These are phyloP conservation scores for Cordyceps tenuipes DNA, from an alignment of 2,329 filamentous ascomycete species.

Conservation along the genomic window DNA sequence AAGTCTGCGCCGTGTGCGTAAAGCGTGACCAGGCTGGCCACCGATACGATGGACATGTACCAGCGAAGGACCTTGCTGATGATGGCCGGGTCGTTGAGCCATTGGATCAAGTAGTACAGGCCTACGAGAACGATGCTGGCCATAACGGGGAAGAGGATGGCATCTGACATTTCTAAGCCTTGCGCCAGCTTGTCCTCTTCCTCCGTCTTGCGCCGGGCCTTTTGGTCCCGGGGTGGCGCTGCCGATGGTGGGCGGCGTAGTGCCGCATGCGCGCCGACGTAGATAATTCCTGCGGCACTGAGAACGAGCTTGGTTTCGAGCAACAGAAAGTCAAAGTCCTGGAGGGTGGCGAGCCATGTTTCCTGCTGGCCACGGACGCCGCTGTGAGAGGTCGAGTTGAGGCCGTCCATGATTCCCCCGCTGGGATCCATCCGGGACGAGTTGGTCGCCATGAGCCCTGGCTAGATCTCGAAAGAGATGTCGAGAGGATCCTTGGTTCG, in stretches of 20 bases:
- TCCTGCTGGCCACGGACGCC: conserved; percentile 18
- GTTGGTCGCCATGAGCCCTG: conserved; percentile 17
- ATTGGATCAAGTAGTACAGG: conserved; percentile 84
- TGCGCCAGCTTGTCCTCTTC: conserved; percentile 42
- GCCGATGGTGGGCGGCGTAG: conserved; percentile 78
- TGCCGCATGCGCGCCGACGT: conserved; percentile 75
- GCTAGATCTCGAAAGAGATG: not conserved
- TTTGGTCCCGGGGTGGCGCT: conserved; percentile 44
- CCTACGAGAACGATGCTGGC: conserved; percentile 64
- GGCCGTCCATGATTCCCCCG: conserved; percentile 20
- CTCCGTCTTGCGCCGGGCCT: conserved; percentile 33
- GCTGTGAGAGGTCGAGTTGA: conserved; percentile 24
- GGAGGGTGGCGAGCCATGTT: conserved; percentile 23
- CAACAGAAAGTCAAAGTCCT: conserved; percentile 33
- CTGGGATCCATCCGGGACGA: conserved; percentile 13
- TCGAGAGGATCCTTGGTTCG: not conserved
- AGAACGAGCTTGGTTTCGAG: conserved; percentile 43
- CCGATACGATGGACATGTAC: conserved; percentile 74
- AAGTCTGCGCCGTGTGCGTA: conserved; percentile 64
- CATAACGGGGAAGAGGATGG: conserved; percentile 73
- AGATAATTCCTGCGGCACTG: conserved; percentile 75
- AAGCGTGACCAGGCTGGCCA: conserved; percentile 68
- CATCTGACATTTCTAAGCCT: conserved; percentile 61
- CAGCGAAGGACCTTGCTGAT: conserved; percentile 75
- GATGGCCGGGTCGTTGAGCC: conserved; percentile 70